Conservation (phyloP, 257 asterid species). For the Hygrophila difformis region DNA sequence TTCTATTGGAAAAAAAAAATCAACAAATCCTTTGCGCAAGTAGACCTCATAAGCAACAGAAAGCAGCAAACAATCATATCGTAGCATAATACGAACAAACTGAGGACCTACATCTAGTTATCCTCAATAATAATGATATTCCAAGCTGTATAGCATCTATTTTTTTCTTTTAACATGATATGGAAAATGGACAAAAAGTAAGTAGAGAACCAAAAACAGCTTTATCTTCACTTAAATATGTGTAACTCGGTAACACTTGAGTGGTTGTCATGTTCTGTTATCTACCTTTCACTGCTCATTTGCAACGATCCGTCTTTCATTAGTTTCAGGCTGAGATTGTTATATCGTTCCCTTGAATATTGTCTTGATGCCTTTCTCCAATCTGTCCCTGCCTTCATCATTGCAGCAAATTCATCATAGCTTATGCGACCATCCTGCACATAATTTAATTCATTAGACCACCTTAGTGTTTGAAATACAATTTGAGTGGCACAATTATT, state of each 20-base stretch:
- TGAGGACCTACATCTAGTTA: conserved; percentile 1
- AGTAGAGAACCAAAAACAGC: background rate
- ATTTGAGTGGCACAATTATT: too few relatives aligned
- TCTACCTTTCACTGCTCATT: conserved; percentile 15
- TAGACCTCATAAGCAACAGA: background rate
- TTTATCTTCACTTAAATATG: background rate
- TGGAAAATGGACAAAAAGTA: background rate
- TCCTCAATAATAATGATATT: background rate
- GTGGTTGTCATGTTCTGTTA: conserved; percentile 1
- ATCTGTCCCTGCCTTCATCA: conserved; percentile 79
- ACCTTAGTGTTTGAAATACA: too few relatives aligned
- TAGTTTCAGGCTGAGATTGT: conserved; percentile 45
- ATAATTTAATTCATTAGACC: background rate
- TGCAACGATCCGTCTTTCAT: conserved; percentile 40
- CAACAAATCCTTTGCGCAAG: background rate
- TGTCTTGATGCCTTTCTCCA: conserved; percentile 80
- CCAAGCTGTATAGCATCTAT: too few relatives aligned
- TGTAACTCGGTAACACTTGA: background rate
- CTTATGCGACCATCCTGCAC: conserved; percentile 52
- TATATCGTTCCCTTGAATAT: conserved; percentile 59
- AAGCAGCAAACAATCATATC: background rate
- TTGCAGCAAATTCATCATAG: conserved; percentile 50
- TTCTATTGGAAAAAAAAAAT: background rate
- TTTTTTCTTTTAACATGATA: too few relatives aligned
- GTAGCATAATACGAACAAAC: background rate